Evolutionary conservation across 768 basidiomycete genomes (phyloP).

Genomic region (Mycena floridula): DNA sequence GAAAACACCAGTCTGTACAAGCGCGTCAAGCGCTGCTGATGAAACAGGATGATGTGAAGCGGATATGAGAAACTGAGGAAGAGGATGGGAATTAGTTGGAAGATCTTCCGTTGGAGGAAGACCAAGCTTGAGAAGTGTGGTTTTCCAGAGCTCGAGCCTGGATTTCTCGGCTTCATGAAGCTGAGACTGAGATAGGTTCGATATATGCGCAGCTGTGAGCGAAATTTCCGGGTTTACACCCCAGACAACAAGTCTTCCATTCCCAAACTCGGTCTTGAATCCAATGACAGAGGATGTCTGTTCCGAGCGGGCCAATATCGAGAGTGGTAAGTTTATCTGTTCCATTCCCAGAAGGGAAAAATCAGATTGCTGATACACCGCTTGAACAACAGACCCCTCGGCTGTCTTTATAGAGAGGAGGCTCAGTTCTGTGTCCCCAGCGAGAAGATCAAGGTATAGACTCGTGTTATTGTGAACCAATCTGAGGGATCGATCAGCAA

Average conservation of each 20-base stretch:
- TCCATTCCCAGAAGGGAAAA: neutral
- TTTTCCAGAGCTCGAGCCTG: conserved; percentile 19
- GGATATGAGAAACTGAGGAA: conserved; percentile 1
- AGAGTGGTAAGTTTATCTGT: conserved; percentile 7
- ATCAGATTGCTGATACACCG: conserved; percentile 1
- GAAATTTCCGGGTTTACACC: conserved; percentile 55
- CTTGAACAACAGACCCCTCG: neutral
- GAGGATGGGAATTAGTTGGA: conserved; percentile 6
- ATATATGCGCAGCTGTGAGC: conserved; percentile 28
- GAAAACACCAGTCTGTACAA: conserved; percentile 30
- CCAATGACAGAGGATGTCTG: conserved; percentile 23
- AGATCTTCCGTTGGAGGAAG: conserved; percentile 13
- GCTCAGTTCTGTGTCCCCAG: conserved; percentile 11
- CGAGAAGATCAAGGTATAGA: conserved; percentile 22
- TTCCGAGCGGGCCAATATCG: conserved; percentile 26
- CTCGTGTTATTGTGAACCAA: conserved; percentile 16
- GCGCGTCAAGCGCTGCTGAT: neutral
- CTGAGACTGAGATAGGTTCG: conserved; percentile 22
- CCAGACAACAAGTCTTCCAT: conserved; percentile 51
- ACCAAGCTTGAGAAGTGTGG: conserved; percentile 28
- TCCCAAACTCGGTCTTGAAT: conserved; percentile 27
- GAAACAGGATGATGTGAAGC: neutral
- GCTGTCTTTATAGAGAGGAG: neutral
- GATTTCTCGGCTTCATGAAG: conserved; percentile 15
- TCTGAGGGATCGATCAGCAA: conserved; percentile 22